These are phyloP conservation scores for Camelina sativa DNA, from an alignment of 345 rosid species.

Conservation along the genomic window DNA sequence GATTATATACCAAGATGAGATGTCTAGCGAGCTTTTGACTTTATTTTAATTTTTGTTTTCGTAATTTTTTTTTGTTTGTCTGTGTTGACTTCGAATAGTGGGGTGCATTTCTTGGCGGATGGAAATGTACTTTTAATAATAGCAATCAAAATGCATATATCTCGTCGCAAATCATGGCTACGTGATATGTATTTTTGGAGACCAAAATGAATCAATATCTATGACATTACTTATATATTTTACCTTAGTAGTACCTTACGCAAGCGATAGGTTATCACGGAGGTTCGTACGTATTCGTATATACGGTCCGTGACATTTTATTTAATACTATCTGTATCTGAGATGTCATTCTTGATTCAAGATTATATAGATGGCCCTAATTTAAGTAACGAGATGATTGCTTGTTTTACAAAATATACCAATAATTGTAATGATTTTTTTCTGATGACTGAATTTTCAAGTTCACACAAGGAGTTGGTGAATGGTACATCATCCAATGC, in stretches of 20 bases:
- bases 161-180: conserved; percentile 47
- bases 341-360: conserved; percentile 15
- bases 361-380: conserved; percentile 6
- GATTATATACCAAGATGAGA: conserved; percentile 32
- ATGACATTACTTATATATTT: conserved; percentile 6
- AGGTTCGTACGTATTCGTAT: conserved; percentile 33
- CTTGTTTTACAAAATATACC: conserved; percentile 15
- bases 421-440: conserved; percentile 15
- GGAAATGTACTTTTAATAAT: neutral
- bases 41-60: conserved; percentile 24
- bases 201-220: conserved; percentile 14
- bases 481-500: conserved; percentile 27
- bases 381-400: conserved; percentile 29
- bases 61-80: conserved; percentile 8
- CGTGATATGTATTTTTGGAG: conserved; percentile 34
- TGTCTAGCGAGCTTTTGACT: conserved; percentile 30
- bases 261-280: conserved; percentile 40
- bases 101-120: conserved; percentile 42
- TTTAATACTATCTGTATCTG: conserved; percentile 2
- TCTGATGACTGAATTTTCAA: too few species aligned
- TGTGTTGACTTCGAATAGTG: conserved; percentile 47
- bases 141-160: conserved; percentile 8
- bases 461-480: neutral
- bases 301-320: conserved; percentile 29
- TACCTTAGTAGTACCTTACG: conserved; percentile 17